These are phyloP conservation scores for Thelonectria olida DNA, from an alignment of 2,329 filamentous ascomycete genomes.

Conservation along the genomic window DNA sequence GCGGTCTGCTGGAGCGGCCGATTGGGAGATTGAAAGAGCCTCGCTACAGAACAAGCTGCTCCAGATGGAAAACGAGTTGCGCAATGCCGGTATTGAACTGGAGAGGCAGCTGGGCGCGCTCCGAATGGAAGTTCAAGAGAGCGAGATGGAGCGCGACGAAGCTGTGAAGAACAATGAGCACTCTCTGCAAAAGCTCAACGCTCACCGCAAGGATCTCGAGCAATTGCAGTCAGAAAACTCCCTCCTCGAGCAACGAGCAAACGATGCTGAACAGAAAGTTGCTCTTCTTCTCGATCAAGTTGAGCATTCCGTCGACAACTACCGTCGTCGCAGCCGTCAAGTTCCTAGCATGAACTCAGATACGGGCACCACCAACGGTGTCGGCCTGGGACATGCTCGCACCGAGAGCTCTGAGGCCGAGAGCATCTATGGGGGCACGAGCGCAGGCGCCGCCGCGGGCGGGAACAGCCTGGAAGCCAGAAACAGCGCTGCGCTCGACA, in stretches of 20 bases:
- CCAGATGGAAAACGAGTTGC: conserved; percentile 74
- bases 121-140: conserved; percentile 72
- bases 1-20: conserved; percentile 56
- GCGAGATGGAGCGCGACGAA: conserved; percentile 74
- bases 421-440: conserved; percentile 65
- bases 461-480: conserved; percentile 53
- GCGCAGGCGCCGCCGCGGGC: conserved; percentile 39
- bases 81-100: conserved; percentile 70
- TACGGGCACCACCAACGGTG: conserved; percentile 48
- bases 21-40: conserved; percentile 80
- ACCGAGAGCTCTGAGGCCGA: conserved; percentile 68
- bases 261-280: conserved; percentile 93
- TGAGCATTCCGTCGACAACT: conserved; percentile 91
- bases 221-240: conserved; percentile 84
- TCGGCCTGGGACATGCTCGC: conserved; percentile 54
- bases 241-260: conserved; percentile 82
- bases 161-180: conserved; percentile 66
- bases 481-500: conserved; percentile 81
- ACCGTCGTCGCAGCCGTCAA: conserved; percentile 79
- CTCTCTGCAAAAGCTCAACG: conserved; percentile 64
- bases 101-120: conserved; percentile 77
- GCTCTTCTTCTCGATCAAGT: conserved; percentile 94
- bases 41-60: conserved; percentile 75
- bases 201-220: conserved; percentile 75
- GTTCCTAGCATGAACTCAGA: conserved; percentile 62